Evolutionary conservation across 108 stramenopile species (phyloP).

Genomic region (Epithemia pelagica): DNA sequence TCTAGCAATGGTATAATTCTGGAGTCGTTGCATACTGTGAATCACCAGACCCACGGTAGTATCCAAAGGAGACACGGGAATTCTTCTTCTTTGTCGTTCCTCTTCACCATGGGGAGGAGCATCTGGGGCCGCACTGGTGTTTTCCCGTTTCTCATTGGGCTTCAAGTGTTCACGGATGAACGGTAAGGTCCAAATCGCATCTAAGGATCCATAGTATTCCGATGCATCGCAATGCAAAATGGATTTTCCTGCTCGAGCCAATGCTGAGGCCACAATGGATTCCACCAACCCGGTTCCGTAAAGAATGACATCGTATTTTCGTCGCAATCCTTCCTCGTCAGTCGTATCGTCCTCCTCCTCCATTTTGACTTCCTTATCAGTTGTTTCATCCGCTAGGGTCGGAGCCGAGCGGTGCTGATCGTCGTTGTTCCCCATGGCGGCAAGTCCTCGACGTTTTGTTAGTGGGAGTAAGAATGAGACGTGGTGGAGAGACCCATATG

Average conservation of each 20-base stretch:
- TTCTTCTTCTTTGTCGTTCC: no score
- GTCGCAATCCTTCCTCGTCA: constrained; percentile 7
- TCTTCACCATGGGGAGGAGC: background rate
- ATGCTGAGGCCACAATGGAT: constrained; percentile 68
- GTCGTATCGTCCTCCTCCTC: background rate
- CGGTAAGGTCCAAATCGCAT: constrained; percentile 50
- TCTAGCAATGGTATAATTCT: background rate
- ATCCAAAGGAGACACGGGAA: background rate
- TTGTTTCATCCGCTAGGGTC: no score
- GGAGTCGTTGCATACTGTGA: background rate
- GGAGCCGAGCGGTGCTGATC: no score
- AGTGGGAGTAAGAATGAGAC: no score
- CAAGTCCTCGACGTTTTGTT: no score
- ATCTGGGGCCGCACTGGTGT: background rate
- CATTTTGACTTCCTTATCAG: background rate
- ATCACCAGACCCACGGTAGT: background rate
- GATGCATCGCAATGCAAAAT: constrained; percentile 73
- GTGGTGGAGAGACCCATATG: no score
- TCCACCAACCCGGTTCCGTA: constrained; percentile 75
- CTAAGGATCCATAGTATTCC: constrained; percentile 74
- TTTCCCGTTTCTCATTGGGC: background rate
- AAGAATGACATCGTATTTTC: constrained; percentile 62
- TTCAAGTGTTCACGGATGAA: constrained; percentile 23
- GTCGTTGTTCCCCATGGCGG: no score
- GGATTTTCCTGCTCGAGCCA: constrained; percentile 61